Conservation (phyloP, 768 basidiomycete species). For the Lanmaoa rubissima region DNA sequence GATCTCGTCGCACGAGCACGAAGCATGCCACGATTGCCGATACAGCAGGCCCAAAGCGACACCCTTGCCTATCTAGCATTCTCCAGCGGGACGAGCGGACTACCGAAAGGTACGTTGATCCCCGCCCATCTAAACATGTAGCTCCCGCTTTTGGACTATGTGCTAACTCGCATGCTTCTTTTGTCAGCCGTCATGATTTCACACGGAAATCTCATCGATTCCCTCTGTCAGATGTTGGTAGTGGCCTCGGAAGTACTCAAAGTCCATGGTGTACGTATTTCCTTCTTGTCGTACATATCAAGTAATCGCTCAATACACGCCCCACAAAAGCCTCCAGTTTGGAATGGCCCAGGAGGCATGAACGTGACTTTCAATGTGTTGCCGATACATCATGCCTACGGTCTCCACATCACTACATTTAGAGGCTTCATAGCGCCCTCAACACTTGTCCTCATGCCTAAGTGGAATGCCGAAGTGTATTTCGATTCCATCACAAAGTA, state of each 20-base stretch:
- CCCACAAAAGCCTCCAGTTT: conserved; percentile 35
- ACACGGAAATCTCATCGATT: conserved; percentile 57
- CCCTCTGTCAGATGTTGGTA: conserved; percentile 40
- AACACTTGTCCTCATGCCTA: conserved; percentile 54
- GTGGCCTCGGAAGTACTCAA: conserved; percentile 30
- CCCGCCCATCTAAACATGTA: background rate
- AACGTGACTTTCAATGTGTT: conserved; percentile 56
- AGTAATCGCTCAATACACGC: too few species aligned
- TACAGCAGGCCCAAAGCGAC: conserved; percentile 46
- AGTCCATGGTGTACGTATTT: conserved; percentile 39
- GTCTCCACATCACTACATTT: conserved; percentile 52
- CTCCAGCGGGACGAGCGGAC: conserved; percentile 76
- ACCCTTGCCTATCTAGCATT: conserved; percentile 71
- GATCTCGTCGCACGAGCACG: conserved; percentile 44
- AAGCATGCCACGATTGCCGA: conserved; percentile 38
- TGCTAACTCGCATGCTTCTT: conserved; percentile 1
- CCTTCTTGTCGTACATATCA: too few species aligned
- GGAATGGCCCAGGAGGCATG: conserved; percentile 42
- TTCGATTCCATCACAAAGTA: conserved; percentile 60
- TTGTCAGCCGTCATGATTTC: conserved; percentile 67
- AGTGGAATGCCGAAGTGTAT: conserved; percentile 55
- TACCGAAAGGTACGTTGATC: conserved; percentile 58
- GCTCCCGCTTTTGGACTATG: background rate
- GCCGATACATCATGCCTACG: conserved; percentile 69
- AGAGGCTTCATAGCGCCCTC: conserved; percentile 43